A percentile compares a stretch with the other conserved stretches of the same genome.
phyloP scores from a whole-genome alignment of 805 yeast species.

The Teunomyces cretensis region DNA sequence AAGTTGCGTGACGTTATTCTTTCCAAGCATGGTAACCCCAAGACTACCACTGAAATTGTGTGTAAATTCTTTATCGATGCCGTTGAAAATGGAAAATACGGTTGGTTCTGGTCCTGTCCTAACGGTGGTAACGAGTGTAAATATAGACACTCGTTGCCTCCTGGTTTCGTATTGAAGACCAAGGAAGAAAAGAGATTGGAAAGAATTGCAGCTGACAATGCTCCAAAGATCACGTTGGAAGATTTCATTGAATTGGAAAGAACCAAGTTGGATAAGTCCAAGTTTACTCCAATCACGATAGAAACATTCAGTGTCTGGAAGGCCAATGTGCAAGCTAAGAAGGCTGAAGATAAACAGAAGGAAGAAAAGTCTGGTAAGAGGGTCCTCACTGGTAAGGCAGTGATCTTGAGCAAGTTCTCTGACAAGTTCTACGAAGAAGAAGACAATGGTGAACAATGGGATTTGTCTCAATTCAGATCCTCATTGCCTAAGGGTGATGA shows the following conservation, averaged over 20 bases:
- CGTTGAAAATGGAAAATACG: slow-evolving; percentile 94
- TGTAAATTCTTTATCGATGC: slow-evolving; percentile 96
- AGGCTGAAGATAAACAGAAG: slow-evolving; percentile 36
- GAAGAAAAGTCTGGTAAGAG: slow-evolving; percentile 42
- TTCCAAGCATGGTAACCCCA: slow-evolving; percentile 93
- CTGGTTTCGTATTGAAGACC: slow-evolving; percentile 94
- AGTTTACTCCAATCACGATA: slow-evolving; percentile 82
- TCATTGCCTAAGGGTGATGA: slow-evolving; percentile 51
- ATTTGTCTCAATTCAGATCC: slow-evolving; percentile 56
- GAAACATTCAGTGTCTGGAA: slow-evolving; percentile 86
- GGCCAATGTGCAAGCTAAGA: slow-evolving; percentile 59
- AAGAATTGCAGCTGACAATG: slow-evolving; percentile 75
- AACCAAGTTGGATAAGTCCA: slow-evolving; percentile 69
- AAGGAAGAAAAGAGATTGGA: slow-evolving; percentile 93
- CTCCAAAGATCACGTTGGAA: slow-evolving; percentile 90
- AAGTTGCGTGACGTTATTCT: slow-evolving; percentile 81
- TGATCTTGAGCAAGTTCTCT: slow-evolving; percentile 58
- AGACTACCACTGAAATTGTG: slow-evolving; percentile 90
- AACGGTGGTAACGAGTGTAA: slow-evolving; percentile 91
- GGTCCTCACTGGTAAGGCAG: slow-evolving; percentile 65
- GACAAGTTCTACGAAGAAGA: slow-evolving; percentile 56
- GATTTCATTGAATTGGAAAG: slow-evolving; percentile 95
- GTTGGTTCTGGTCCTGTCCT: slow-evolving; percentile 99
- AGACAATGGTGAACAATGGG: slow-evolving; percentile 53
- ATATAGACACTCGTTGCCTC: slow-evolving; percentile 93